These are phyloP conservation scores for Lyophyllum semitale DNA, from an alignment of 768 basidiomycete species.

Conservation along the genomic window DNA sequence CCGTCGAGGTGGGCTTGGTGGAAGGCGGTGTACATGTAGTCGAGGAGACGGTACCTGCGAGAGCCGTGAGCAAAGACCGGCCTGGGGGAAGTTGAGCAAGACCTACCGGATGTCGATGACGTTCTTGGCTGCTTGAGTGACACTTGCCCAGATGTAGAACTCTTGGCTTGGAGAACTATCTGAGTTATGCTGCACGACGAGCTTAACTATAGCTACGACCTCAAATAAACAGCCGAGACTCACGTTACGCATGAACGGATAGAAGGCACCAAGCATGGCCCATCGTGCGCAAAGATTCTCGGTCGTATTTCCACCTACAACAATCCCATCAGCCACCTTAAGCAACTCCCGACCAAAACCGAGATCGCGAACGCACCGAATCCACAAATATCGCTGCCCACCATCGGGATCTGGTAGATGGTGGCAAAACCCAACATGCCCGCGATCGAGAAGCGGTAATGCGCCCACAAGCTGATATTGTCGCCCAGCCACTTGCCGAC, in stretches of 20 bases:
- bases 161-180: conserved; percentile 60
- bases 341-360: not conserved
- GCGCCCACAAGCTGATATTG: conserved; percentile 59
- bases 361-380: conserved; percentile 41
- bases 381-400: conserved; percentile 75
- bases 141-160: conserved; percentile 64
- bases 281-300: conserved; percentile 74
- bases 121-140: conserved; percentile 59
- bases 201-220: not conserved
- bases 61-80: not conserved
- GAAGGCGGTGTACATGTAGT: conserved; percentile 74
- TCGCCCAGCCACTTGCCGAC: conserved; percentile 81
- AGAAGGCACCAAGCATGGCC: conserved; percentile 77
- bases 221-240: conserved; percentile 19
- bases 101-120: conserved; percentile 62
- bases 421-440: conserved; percentile 69
- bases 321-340: not conserved
- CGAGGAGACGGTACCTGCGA: conserved; percentile 62
- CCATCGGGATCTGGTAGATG: conserved; percentile 73
- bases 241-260: conserved; percentile 80
- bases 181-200: conserved; percentile 47
- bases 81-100: not conserved
- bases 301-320: conserved; percentile 60
- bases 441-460: conserved; percentile 61
- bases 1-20: conserved; percentile 58